phyloP scores from a whole-genome alignment of 164 flowering plant species.

The Protea cynaroides region DNA sequence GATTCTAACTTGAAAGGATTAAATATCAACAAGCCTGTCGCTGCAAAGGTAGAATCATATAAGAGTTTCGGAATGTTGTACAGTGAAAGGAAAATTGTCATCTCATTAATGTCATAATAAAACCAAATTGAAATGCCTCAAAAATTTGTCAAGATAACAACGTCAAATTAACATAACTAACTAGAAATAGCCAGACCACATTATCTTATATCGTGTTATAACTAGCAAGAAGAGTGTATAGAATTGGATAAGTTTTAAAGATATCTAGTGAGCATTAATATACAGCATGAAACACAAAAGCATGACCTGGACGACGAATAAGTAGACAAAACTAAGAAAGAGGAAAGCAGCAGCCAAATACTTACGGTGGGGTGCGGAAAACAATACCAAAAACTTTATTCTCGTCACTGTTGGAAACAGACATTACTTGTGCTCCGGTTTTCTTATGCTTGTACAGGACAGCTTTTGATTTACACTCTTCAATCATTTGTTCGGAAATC shows the following conservation, averaged over 20 bases:
- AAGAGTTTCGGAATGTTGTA: too few species aligned
- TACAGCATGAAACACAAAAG: background rate
- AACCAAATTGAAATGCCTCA: too few species aligned
- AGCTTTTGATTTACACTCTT: conserved; percentile 84
- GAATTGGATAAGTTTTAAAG: too few species aligned
- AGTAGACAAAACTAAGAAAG: background rate
- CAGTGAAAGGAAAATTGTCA: too few species aligned
- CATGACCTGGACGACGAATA: background rate
- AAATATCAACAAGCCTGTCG: too few species aligned
- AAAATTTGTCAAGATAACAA: too few species aligned
- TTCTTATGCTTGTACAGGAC: conserved; percentile 77
- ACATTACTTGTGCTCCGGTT: conserved; percentile 91
- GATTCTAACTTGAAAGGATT: too few species aligned
- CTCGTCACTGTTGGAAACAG: conserved; percentile 88
- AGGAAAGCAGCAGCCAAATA: conserved; percentile 5
- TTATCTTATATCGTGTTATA: background rate
- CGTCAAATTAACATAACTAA: too few species aligned
- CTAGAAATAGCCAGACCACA: background rate
- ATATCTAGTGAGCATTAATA: too few species aligned
- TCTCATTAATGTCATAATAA: too few species aligned
- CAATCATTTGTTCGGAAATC: conserved; percentile 73
- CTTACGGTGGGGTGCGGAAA: conserved; percentile 96
- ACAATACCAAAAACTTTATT: conserved; percentile 95
- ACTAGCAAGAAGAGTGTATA: too few species aligned
- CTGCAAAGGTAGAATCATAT: too few species aligned